phyloP scores from a whole-genome alignment of 179 eudicot genomes.

The Amaranthus tricolor region DNA sequence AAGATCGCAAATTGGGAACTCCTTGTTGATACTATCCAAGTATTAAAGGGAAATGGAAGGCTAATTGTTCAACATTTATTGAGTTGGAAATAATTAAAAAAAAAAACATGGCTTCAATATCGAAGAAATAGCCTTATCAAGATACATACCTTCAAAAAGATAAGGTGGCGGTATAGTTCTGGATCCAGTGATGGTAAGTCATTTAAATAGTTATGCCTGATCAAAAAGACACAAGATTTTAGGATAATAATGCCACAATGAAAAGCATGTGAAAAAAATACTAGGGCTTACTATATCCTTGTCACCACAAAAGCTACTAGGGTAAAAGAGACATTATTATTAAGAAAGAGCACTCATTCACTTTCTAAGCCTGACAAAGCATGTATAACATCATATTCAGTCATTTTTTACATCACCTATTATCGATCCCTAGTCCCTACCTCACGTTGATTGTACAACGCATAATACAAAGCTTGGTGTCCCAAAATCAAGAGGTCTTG shows the following conservation, averaged over 20 bases:
- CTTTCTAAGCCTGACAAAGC: too few species aligned
- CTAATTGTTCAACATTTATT: not conserved
- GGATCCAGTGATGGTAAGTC: slow-evolving; percentile 98
- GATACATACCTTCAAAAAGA: slow-evolving; percentile 75
- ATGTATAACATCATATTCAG: too few species aligned
- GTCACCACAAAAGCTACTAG: not conserved
- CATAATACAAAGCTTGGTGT: not conserved
- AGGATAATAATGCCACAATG: not conserved
- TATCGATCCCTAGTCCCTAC: not conserved
- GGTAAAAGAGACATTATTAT: not conserved
- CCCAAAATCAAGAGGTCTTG: not conserved
- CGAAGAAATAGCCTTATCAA: slow-evolving; percentile 4
- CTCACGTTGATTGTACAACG: not conserved
- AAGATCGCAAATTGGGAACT: not conserved
- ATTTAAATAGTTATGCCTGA: slow-evolving; percentile 87
- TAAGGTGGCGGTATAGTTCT: slow-evolving; percentile 92
- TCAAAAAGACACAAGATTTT: slow-evolving; percentile 1
- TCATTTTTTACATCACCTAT: too few species aligned
- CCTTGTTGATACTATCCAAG: not conserved
- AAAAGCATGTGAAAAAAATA: not conserved
- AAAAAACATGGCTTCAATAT: slow-evolving; percentile 1
- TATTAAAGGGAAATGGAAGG: not conserved
- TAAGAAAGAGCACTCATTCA: not conserved
- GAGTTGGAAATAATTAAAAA: not conserved
- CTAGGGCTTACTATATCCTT: not conserved